These are phyloP conservation scores for Phytomonas sp. DNA, from an alignment of 208 protist species.

Conservation along the genomic window DNA sequence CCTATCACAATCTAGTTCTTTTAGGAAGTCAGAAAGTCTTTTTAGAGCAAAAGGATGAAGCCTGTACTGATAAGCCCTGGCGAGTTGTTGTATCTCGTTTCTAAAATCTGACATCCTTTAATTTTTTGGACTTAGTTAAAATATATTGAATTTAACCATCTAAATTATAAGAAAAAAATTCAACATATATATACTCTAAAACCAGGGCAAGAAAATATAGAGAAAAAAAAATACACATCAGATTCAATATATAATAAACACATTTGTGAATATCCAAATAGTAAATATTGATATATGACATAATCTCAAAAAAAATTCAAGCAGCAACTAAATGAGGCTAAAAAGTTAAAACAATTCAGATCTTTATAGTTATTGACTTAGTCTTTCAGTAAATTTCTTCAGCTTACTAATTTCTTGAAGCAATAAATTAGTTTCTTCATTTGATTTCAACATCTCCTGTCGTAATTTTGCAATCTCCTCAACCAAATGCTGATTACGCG, in stretches of 20 bases:
- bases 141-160: not conserved
- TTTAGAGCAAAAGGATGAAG: constrained; percentile 73
- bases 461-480: constrained; percentile 49
- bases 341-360: not conserved
- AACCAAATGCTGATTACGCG: constrained; percentile 63
- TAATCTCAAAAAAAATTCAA: not conserved
- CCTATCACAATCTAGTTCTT: constrained; percentile 23
- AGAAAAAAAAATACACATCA: not conserved
- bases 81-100: constrained; percentile 52
- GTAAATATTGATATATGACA: constrained; percentile 6
- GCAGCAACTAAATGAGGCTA: not conserved
- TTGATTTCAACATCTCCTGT: constrained; percentile 28
- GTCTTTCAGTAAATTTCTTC: constrained; percentile 21
- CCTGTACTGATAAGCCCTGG: constrained; percentile 62
- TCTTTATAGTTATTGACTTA: not conserved
- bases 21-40: constrained; percentile 46
- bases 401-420: constrained; percentile 42
- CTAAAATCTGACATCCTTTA: constrained; percentile 40
- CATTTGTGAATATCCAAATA: not conserved
- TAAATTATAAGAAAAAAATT: not conserved
- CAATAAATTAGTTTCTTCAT: constrained; percentile 50
- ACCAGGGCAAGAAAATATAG: not conserved
- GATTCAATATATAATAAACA: not conserved
- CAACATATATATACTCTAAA: not conserved
- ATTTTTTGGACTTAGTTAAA: not conserved